Conservation (phyloP, 2,329 filamentous ascomycete species). For the Lachnellula arida region DNA sequence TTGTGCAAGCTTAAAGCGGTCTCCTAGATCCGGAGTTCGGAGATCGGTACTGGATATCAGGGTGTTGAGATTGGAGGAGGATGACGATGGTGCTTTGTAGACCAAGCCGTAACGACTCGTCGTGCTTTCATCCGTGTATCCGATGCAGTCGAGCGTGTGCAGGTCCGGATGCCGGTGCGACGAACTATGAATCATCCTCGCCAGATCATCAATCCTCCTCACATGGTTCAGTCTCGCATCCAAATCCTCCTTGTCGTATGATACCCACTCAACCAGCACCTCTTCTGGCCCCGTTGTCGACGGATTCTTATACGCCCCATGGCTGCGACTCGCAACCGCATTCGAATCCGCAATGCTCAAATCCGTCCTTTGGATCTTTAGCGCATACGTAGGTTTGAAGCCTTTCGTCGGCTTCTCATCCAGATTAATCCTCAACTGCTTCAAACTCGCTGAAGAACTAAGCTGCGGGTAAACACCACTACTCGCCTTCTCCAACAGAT, state of each 20-base stretch:
- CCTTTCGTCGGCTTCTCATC: constrained; percentile 37
- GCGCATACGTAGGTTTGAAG: constrained; percentile 40
- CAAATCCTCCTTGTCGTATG: constrained; percentile 37
- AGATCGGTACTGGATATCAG: constrained; percentile 38
- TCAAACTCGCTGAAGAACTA: constrained; percentile 37
- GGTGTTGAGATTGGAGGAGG: constrained; percentile 37
- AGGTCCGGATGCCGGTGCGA: constrained; percentile 42
- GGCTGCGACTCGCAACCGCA: too few relatives aligned
- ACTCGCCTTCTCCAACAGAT: too few relatives aligned
- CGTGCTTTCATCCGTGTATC: constrained; percentile 41
- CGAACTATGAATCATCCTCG: constrained; percentile 43
- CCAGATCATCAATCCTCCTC: constrained; percentile 43
- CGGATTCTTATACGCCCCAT: constrained; percentile 24
- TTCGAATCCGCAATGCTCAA: constrained; percentile 28
- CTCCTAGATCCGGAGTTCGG: constrained; percentile 41
- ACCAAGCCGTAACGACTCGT: constrained; percentile 41
- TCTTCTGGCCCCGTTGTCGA: constrained; percentile 25
- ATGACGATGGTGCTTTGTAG: constrained; percentile 36
- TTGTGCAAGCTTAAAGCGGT: not conserved
- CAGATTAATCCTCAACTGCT: constrained; percentile 44
- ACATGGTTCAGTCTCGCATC: constrained; percentile 41
- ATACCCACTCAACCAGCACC: constrained; percentile 43
- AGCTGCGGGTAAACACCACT: too few relatives aligned
- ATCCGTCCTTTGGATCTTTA: constrained; percentile 35
- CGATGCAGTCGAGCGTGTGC: constrained; percentile 43